These are phyloP conservation scores for Sphaerulina vaccinii DNA, from an alignment of 2,329 filamentous ascomycete genomes.

Conservation along the genomic window DNA sequence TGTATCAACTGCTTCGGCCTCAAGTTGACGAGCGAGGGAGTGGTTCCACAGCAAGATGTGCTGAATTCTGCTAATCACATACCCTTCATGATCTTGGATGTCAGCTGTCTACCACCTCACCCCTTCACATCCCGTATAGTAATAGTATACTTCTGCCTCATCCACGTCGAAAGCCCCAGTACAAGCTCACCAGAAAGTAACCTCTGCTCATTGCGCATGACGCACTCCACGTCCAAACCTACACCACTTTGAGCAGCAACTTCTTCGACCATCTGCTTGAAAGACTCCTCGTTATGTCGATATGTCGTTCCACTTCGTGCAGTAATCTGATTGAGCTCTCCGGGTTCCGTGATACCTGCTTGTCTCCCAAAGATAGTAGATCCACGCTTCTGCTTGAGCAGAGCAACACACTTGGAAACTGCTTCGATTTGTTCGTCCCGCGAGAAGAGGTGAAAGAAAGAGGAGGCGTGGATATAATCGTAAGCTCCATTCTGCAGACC, in stretches of 20 bases:
- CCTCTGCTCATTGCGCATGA: neutral
- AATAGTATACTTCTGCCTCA: neutral
- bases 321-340: slow-evolving; percentile 24
- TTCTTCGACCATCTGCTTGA: slow-evolving; percentile 41
- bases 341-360: slow-evolving; percentile 37
- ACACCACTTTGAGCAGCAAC: slow-evolving; percentile 41
- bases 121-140: neutral
- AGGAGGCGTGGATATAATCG: slow-evolving; percentile 44
- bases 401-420: slow-evolving; percentile 35
- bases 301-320: slow-evolving; percentile 32
- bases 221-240: slow-evolving; percentile 31
- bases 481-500: slow-evolving; percentile 26
- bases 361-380: slow-evolving; percentile 43
- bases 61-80: too few species aligned
- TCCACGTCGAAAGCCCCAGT: neutral
- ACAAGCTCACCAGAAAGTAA: neutral
- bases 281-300: slow-evolving; percentile 41
- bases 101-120: too few species aligned
- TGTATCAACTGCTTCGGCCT: too few species aligned
- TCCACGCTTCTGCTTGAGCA: slow-evolving; percentile 38
- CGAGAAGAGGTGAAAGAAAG: slow-evolving; percentile 48
- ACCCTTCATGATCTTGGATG: too few species aligned
- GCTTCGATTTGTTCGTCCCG: slow-evolving; percentile 42
- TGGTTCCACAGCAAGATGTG: too few species aligned
- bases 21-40: too few species aligned